These are phyloP conservation scores for Thelonectria olida DNA, from an alignment of 2,329 filamentous ascomycete genomes.

Conservation along the genomic window DNA sequence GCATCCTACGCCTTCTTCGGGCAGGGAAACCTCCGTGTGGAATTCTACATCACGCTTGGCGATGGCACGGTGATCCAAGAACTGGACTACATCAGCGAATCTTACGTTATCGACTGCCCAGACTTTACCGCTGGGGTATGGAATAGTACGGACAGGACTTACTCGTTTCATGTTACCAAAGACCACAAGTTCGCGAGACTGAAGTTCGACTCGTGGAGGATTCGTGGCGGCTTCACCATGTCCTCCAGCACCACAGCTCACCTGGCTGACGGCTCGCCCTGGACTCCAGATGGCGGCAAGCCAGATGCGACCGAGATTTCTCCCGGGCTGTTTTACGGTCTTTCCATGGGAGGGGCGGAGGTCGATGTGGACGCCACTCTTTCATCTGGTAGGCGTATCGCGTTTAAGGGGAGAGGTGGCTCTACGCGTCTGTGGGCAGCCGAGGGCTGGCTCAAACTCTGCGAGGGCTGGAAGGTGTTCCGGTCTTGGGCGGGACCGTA, in stretches of 20 bases:
- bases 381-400: conserved; percentile 3
- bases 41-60: conserved; percentile 9
- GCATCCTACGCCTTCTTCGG: conserved; percentile 6
- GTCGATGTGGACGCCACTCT: conserved; percentile 7
- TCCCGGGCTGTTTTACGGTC: conserved; percentile 4
- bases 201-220: conserved; percentile 6
- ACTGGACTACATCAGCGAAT: conserved; percentile 7
- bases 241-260: conserved; percentile 1
- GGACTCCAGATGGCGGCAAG: conserved; percentile 4
- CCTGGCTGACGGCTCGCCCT: conserved; percentile 5
- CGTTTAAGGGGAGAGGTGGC: conserved; percentile 1
- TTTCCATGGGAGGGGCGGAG: conserved; percentile 2
- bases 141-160: conserved; percentile 7
- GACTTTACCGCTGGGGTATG: background rate
- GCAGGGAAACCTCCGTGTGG: conserved; percentile 5
- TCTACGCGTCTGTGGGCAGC: conserved; percentile 6
- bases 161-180: conserved; percentile 7
- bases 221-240: conserved; percentile 6
- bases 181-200: conserved; percentile 3
- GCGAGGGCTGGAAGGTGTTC: conserved; percentile 5
- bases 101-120: conserved; percentile 4
- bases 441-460: conserved; percentile 4
- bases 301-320: conserved; percentile 4
- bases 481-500: conserved; percentile 2
- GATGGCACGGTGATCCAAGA: conserved; percentile 6